A percentile compares a stretch with the other conserved stretches of the same genome.
These are phyloP conservation scores for Protomyces inundatus DNA, from an alignment of 1,139 yeast species.

Conservation along the genomic window DNA sequence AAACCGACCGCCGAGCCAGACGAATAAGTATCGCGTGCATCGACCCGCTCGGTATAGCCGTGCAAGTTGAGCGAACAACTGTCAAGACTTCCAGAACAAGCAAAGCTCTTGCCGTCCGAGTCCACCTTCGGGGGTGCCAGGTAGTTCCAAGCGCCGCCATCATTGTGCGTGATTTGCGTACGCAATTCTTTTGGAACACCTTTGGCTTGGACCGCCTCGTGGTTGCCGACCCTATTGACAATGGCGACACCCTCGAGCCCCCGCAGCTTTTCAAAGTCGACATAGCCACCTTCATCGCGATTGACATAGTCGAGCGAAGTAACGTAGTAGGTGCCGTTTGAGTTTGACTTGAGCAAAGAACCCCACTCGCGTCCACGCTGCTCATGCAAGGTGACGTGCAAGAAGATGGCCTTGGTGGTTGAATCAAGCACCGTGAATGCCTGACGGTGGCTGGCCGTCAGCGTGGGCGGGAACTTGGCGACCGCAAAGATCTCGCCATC, in stretches of 20 bases:
- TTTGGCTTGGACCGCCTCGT: conserved; percentile 42
- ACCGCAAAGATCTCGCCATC: conserved; percentile 79
- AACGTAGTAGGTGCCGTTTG: conserved; percentile 92
- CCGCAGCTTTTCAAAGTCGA: conserved; percentile 80
- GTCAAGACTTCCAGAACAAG: conserved; percentile 47
- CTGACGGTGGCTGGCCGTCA: conserved; percentile 57
- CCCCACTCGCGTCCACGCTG: conserved; percentile 61
- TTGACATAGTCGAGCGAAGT: conserved; percentile 68
- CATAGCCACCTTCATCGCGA: conserved; percentile 66
- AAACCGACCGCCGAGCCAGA: conserved; percentile 87
- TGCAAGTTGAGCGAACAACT: conserved; percentile 80
- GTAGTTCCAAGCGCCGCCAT: conserved; percentile 82
- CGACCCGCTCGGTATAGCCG: conserved; percentile 84
- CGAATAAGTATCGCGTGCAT: conserved; percentile 75
- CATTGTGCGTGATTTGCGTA: conserved; percentile 77
- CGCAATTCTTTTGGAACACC: conserved; percentile 53
- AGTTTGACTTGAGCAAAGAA: conserved; percentile 78
- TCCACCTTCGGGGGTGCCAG: conserved; percentile 58
- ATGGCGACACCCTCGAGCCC: conserved; percentile 85
- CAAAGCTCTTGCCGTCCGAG: conserved; percentile 54
- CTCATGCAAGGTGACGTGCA: conserved; percentile 70
- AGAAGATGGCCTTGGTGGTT: conserved; percentile 64
- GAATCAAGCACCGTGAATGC: conserved; percentile 85
- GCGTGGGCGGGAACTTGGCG: conserved; percentile 70
- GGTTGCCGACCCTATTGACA: conserved; percentile 62